Conservation (phyloP, 805 yeast genomes). For the Yamadazyma scolyti region DNA sequence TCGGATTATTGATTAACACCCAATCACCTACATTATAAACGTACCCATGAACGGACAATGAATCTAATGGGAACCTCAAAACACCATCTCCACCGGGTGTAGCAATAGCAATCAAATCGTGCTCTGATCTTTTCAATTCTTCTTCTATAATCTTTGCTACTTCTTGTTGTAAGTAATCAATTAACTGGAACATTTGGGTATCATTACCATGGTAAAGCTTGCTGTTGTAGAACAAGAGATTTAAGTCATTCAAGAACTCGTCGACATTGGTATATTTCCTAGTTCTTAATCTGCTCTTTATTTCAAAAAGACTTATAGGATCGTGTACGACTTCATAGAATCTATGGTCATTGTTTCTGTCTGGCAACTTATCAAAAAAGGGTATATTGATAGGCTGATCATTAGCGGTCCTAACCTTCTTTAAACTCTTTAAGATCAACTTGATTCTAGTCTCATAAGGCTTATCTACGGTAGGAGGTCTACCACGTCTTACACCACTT, state of each 20-base stretch:
- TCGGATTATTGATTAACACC: constrained; percentile 84
- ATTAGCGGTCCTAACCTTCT: constrained; percentile 59
- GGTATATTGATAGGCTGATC: constrained; percentile 46
- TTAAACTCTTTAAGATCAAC: constrained; percentile 74
- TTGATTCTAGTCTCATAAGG: constrained; percentile 93
- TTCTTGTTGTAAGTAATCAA: constrained; percentile 58
- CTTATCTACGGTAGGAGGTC: constrained; percentile 88
- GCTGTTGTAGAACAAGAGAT: constrained; percentile 69
- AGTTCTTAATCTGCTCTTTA: constrained; percentile 79
- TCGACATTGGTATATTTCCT: constrained; percentile 77
- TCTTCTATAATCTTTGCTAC: constrained; percentile 56
- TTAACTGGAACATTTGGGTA: constrained; percentile 56
- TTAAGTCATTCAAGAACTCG: constrained; percentile 72
- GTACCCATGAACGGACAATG: constrained; percentile 66
- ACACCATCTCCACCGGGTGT: constrained; percentile 44
- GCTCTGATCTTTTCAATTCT: constrained; percentile 80
- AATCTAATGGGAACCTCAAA: constrained; percentile 76
- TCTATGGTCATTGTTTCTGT: constrained; percentile 49
- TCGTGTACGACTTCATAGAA: constrained; percentile 52
- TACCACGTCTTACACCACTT: constrained; percentile 69
- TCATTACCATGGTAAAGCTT: constrained; percentile 53
- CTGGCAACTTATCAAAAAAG: constrained; percentile 82
- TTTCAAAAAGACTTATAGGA: constrained; percentile 68
- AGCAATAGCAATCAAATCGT: constrained; percentile 52
- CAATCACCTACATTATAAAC: constrained; percentile 88